phyloP scores from a whole-genome alignment of 805 yeast species.

The Wickerhamomyces tratensis region DNA sequence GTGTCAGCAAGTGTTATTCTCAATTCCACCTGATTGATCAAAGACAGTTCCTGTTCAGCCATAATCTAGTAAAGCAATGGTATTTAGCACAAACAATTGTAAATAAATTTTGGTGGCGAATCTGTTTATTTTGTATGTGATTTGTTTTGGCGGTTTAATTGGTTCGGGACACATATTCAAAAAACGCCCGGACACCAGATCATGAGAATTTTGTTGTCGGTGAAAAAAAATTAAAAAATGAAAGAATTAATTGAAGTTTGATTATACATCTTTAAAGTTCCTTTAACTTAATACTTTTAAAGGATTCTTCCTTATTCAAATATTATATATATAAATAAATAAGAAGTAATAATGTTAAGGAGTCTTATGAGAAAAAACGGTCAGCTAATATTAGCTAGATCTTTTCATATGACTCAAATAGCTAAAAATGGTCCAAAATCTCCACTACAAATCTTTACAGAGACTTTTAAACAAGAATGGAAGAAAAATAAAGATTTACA shows the following conservation, averaged over 20 bases:
- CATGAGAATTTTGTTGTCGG: too few relatives aligned
- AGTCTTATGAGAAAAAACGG: neutral
- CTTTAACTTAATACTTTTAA: too few relatives aligned
- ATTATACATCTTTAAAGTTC: too few relatives aligned
- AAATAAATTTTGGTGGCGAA: neutral
- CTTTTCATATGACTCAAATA: constrained; percentile 13
- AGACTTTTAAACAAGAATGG: constrained; percentile 88
- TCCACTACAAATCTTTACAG: constrained; percentile 87
- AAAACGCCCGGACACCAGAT: too few relatives aligned
- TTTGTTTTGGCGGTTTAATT: too few relatives aligned
- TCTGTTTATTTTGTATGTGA: too few relatives aligned
- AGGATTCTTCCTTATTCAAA: too few relatives aligned
- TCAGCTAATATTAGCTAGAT: constrained; percentile 6
- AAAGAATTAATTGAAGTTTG: too few relatives aligned
- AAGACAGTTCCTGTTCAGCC: constrained; percentile 39
- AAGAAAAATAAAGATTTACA: constrained; percentile 83
- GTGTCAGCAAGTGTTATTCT: constrained; percentile 68
- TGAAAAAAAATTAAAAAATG: too few relatives aligned
- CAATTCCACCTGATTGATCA: constrained; percentile 73
- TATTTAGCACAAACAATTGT: too few relatives aligned
- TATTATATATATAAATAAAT: neutral
- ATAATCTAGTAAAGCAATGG: constrained; percentile 1
- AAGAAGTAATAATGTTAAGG: neutral
- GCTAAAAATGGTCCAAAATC: constrained; percentile 36
- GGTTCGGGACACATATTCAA: too few relatives aligned